Percentiles rank a stretch among this genome's conserved stretches.
phyloP scores from a whole-genome alignment of 2,329 filamentous ascomycete genomes.

The Penicillium olsonii region DNA sequence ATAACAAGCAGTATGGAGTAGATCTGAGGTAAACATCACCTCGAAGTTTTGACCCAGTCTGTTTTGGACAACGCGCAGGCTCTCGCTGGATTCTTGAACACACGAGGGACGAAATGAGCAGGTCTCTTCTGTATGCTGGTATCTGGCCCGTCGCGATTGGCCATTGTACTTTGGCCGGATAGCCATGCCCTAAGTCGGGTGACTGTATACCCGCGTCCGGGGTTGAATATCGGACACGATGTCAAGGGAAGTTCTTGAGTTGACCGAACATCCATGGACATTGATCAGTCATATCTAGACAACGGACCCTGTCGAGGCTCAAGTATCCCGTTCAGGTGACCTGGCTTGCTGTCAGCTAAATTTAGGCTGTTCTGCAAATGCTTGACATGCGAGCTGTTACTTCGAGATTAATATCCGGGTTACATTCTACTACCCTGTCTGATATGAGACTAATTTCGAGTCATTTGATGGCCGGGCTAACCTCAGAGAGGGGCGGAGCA shows the following conservation, averaged over 20 bases:
- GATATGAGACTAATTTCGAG: not conserved
- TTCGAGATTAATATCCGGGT: not conserved
- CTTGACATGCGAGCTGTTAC: not conserved
- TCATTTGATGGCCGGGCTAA: not conserved
- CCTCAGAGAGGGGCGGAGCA: not conserved
- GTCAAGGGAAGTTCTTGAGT: too few relatives aligned
- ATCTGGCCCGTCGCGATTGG: too few relatives aligned
- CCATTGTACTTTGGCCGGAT: not conserved
- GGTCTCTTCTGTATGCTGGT: too few relatives aligned
- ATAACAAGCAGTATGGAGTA: not conserved
- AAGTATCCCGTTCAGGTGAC: not conserved
- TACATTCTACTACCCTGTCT: slow-evolving; percentile 1
- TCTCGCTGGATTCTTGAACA: not conserved
- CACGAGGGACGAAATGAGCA: too few relatives aligned
- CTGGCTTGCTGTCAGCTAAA: slow-evolving; percentile 3
- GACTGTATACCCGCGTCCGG: not conserved
- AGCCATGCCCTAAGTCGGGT: not conserved
- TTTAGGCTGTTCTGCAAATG: slow-evolving; percentile 3
- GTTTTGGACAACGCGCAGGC: not conserved
- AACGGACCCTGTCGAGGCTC: not conserved
- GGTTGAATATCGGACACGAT: too few relatives aligned
- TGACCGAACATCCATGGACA: too few relatives aligned
- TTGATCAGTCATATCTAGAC: not conserved
- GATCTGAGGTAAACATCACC: not conserved
- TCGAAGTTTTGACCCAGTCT: not conserved